Base-by-base conservation (phyloP, 176 grass and related monocot genomes). In the Paspalum notatum region DNA sequence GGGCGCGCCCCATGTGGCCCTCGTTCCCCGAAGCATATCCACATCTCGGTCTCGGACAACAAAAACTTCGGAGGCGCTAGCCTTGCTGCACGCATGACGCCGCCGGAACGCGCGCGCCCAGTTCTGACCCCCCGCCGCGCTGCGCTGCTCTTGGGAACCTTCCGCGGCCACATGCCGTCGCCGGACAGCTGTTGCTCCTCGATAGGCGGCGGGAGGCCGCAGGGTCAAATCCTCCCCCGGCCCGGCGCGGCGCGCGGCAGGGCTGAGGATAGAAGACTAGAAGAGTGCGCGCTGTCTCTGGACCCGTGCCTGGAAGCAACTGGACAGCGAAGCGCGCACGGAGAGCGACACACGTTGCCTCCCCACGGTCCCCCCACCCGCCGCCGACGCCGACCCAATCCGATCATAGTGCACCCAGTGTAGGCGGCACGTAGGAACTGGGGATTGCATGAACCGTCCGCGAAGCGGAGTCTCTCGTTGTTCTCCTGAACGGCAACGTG, bases 271-370 rank as follows among this genome's bases (percentile, higher is more conserved):
- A 32, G 32, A 3, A 32, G 3, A 2, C 32, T 32, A n/a, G n/a
- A n/a, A n/a, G 32, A 32, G 32, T 80, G 16, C 59, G 14, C 66
- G 24, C 6, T 69, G 87, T 68, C 74, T 56, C 64, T 77, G 77
- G 71, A 65, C 21, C 71, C 66, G 78, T 85, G 87, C 78, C 66
- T 42, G 72, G 58, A 65, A 72, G 87, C 87, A 89, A 67, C 78
- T 44, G 78, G 87, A 85, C 83, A 78, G 78, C 78, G 65, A 77
- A 14, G 69, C 76, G 82, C 74, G 69, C 81, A 37, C 76, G 81
- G 81, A 12, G 75, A 80, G 70, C 54, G 82, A 89, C 70, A 80
- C 81, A 45, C 75, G 37, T 64, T 89, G 48, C 75, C 79, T 77
- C 66, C 77, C 26, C 64, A 3, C 55, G 62, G 82, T 76, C 76